Conservation (phyloP, 2,329 filamentous ascomycete genomes). For the Penicillium sp. region DNA sequence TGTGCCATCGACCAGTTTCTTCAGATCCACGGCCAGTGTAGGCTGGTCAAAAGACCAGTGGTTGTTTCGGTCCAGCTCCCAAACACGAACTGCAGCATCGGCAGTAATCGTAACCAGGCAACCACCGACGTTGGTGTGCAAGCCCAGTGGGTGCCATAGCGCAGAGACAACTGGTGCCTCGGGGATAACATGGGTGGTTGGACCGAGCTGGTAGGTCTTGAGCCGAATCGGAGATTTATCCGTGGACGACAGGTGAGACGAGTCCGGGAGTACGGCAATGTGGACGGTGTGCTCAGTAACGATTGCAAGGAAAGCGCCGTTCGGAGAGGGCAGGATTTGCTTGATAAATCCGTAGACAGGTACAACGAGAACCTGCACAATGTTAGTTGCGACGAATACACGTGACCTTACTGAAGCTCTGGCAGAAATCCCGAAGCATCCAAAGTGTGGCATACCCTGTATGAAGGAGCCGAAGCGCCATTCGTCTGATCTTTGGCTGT, state of each 20-base stretch:
- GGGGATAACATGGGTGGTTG: conserved; percentile 86
- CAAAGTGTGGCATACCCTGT: conserved; percentile 28
- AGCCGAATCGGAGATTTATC: conserved; percentile 72
- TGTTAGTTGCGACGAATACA: conserved; percentile 10
- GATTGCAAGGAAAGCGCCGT: conserved; percentile 78
- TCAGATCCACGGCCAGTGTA: conserved; percentile 80
- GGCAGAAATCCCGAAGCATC: background rate
- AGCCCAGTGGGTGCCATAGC: conserved; percentile 89
- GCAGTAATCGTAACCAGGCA: conserved; percentile 86
- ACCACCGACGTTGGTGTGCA: conserved; percentile 63
- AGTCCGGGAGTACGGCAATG: conserved; percentile 80
- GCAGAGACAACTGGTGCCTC: conserved; percentile 77
- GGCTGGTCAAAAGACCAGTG: conserved; percentile 85
- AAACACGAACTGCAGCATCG: conserved; percentile 84
- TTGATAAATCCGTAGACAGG: conserved; percentile 79
- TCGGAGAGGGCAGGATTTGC: conserved; percentile 82
- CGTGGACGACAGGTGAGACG: conserved; percentile 69
- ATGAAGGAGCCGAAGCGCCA: conserved; percentile 38
- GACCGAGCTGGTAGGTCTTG: conserved; percentile 88
- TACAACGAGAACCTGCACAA: conserved; percentile 68
- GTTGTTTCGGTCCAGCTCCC: conserved; percentile 84
- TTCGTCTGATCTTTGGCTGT: conserved; percentile 27
- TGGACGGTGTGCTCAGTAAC: conserved; percentile 86
- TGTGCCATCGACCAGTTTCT: conserved; percentile 82
- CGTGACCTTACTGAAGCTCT: background rate